Evolutionary conservation across 108 stramenopile genomes (phyloP), one percentile per base, ranked within the genome.

Genomic region (Skeletonema potamos): DNA sequence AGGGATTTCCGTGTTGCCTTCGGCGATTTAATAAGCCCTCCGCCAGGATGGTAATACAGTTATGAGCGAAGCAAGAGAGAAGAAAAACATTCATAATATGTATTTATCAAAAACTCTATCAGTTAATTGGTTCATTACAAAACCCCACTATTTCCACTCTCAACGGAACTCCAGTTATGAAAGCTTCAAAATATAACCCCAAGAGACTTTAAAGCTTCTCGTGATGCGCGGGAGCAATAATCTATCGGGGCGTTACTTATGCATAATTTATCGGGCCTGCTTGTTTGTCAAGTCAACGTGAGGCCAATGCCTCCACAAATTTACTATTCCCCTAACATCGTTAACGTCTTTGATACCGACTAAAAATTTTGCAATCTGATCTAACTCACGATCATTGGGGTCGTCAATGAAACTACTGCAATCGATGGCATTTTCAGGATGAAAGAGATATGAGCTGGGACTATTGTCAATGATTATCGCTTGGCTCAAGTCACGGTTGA

Each of bases 381-480:
- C 92, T 27, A 99, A 86, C 77, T 99, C 99, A 13, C 89, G 71
- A 73, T 99, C 99, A 10, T 68, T 82, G 29, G 79, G 83, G 73
- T 98, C 97, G 67, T 99, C 98, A 73, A 99, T 97, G 68, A 93
- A 98, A 63, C 93, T 95, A 39, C 87, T 74, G 72, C 98, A 98
- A 62, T 96, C 97, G 61, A 99, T 98, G 2, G 99, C 99, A 64
- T 98, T 98, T 68, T 98, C 97, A 6, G 99, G 99, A 71, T 99
- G 98, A 67, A 99, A 98, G 63, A 96, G 76, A 72, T 98, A 99
- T 6, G 95, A 94, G 64, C 84, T 90, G 32, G 99, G 98, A 41
- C 95, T 96, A 76, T 99, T 99, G 70, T 99, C 99, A 51, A 99
- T 96, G 62, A 99, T 98, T 62, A 99, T 99, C 13, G 87, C 73